Base-by-base conservation (phyloP, 2,329 filamentous ascomycete genomes). In the Fusarium nelsonii region DNA sequence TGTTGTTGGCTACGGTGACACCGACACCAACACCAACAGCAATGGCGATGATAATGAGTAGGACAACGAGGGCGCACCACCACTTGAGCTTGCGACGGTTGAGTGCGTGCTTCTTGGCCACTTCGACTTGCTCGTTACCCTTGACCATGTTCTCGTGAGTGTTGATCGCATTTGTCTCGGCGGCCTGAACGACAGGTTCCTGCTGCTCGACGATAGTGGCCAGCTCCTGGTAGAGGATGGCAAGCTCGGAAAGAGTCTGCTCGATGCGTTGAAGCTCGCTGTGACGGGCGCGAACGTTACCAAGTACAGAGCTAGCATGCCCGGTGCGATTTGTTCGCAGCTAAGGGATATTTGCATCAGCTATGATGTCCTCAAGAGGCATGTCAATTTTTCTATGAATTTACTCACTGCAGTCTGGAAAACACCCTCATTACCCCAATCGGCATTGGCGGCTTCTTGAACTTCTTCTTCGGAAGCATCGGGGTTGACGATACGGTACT, bases 201-300 rank as follows among this genome's bases (percentile, higher is more conserved):
- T 95, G 92, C 74, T 90, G 85, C 72, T 92, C 87, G 61, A 95
- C 89, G 63, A 91, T 84, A 72, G 91, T 88, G 62, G 91, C 91
- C 65, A 96, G 88, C 74, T 94, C 89, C 70, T 90, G 84, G 83
- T 93, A 94, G 73, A 95, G 85, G 48, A 85, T 77, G 28, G 88
- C 85, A 41, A 95, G 86, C 78, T 95, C 91, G 36, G 83, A 82
- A 69, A 95, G 85, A 8, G 91, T 93, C 77, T 87, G 85, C 80
- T 95, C 92, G 72, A 96, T 95, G 79, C 88, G 88, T 81, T 92
- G 88, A 68, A 95, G 90, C 81, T 95, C 92, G 77, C 92, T 92
- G 84, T 95, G 92, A 58, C 92, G 91, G 37, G 91, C 92, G 70
- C 91, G 91, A 39, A 95, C 92, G 68, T 91, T 91, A 69, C 91